Base-by-base conservation (phyloP, 192 early-diverging fungal species). In the Diversispora epigaea region DNA sequence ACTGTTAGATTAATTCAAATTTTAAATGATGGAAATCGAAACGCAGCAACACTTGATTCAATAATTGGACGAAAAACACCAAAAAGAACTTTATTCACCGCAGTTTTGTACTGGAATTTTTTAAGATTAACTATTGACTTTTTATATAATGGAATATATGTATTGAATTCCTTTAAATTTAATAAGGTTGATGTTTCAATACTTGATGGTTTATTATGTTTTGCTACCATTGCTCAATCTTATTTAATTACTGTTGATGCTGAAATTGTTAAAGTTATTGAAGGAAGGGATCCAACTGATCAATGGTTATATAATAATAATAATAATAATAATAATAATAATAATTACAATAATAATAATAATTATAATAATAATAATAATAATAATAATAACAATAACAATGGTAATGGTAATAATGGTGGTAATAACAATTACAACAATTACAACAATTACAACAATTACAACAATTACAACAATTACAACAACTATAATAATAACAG, bases 91-190 rank as follows among this genome's bases (percentile, higher is more conserved):
- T 57, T 71, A 43, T 71, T 71, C 15, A 71, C 69, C 5, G 69
- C 69, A 8, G 55, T 71, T 10, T 43, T 71, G 32, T 71, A 71
- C 21, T 71, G 69, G 69, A 71, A 71, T 71, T 71, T 71, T 40
- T 17, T 71, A 22, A 25, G 69, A 4, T 56, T 71, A 25, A 14
- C 43, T 40, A 46, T 57, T n/a, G 49, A 54, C 11, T 71, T 71
- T 25, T 56, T 71, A 21, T 57, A 56, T 41, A 56, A 71, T 57
- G 32, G 21, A 0, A 45, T 71, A 56, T 41, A 25, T 3, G n/a
- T 71, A 17, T 12, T 67, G 21, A 21, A 22, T 3, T 21, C 21
- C 47, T 9, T 67, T 3, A 3, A 19, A 11, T 22, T 47, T 32
- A 3, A 21, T 21, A 4, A 21, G 4, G 22, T 67, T 47, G 3